Percentiles rank a stretch among this genome's conserved stretches.
Conservation (phyloP, 1,284 basidiomycete genomes). For the Pseudozyma hubeiensis region DNA sequence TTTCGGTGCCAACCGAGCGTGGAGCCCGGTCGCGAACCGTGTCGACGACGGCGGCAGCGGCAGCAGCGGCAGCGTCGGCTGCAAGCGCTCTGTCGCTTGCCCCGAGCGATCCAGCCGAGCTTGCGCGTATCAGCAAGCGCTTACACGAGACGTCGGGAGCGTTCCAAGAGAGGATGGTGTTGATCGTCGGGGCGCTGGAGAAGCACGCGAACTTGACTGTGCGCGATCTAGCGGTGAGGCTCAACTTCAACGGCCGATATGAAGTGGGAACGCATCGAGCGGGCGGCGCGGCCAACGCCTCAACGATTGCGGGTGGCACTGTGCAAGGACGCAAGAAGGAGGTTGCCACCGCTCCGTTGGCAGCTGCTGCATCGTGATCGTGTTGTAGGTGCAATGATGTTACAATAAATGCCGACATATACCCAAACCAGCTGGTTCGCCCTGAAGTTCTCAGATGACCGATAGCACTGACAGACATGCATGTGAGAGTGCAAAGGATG, state of each 20-base stretch:
- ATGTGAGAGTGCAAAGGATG: not conserved
- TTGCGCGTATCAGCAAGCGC: constrained; percentile 37
- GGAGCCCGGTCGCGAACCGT: constrained; percentile 36
- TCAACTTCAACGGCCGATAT: constrained; percentile 65
- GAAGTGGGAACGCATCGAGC: constrained; percentile 30
- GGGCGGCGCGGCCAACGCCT: constrained; percentile 5
- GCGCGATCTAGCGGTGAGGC: constrained; percentile 53
- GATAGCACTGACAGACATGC: no score
- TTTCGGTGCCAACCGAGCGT: constrained; percentile 25
- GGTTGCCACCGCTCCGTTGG: constrained; percentile 9
- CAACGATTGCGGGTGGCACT: constrained; percentile 10
- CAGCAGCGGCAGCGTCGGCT: constrained; percentile 13
- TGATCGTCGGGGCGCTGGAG: constrained; percentile 58
- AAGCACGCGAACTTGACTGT: constrained; percentile 65
- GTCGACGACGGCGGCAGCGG: constrained; percentile 14
- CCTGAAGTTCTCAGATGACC: no score
- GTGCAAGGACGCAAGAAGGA: constrained; percentile 20
- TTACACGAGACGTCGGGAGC: constrained; percentile 36
- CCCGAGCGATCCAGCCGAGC: constrained; percentile 34
- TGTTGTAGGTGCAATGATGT: not conserved
- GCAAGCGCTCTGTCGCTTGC: constrained; percentile 17
- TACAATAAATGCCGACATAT: not conserved
- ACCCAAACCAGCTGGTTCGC: not conserved
- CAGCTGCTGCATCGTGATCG: constrained; percentile 12
- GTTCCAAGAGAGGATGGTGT: constrained; percentile 60